Evolutionary conservation across 1,284 basidiomycete species (phyloP).

Genomic region (Cutaneotrichosporon curvatum): DNA sequence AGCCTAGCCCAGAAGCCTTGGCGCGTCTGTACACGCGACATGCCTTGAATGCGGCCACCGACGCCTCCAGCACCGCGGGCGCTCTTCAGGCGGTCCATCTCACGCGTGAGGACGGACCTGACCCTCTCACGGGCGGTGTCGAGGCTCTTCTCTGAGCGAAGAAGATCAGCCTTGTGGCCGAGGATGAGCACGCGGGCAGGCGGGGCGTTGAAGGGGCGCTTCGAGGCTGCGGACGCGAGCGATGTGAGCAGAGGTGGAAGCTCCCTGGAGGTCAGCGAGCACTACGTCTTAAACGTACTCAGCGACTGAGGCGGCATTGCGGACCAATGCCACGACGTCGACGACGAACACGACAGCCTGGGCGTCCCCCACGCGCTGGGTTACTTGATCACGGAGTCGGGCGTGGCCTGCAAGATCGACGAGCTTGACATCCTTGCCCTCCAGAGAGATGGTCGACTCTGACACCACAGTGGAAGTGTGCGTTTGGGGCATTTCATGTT

Average conservation of each 20-base stretch:
- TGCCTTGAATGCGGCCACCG: slow-evolving; percentile 41
- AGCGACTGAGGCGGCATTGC: slow-evolving; percentile 36
- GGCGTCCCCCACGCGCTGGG: slow-evolving; percentile 25
- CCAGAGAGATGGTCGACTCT: slow-evolving; percentile 26
- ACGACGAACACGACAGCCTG: slow-evolving; percentile 41
- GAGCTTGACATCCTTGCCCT: slow-evolving; percentile 26
- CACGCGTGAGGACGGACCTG: slow-evolving; percentile 36
- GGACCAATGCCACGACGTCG: slow-evolving; percentile 34
- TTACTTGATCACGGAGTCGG: slow-evolving; percentile 36
- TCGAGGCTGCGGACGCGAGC: slow-evolving; percentile 22
- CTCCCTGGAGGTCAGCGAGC: slow-evolving; percentile 22
- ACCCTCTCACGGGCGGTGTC: slow-evolving; percentile 32
- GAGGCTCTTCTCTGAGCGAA: slow-evolving; percentile 22
- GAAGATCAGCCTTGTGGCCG: slow-evolving; percentile 42
- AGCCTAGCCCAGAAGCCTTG: slow-evolving; percentile 22
- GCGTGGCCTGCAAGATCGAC: slow-evolving; percentile 46
- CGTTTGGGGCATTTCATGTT: slow-evolving; percentile 31
- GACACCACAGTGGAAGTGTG: slow-evolving; percentile 38
- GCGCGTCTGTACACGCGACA: slow-evolving; percentile 28
- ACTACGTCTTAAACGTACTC: slow-evolving; percentile 31
- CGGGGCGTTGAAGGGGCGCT: slow-evolving; percentile 16
- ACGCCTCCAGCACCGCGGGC: slow-evolving; percentile 22
- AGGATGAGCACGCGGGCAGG: slow-evolving; percentile 37
- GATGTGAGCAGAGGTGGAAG: slow-evolving; percentile 37
- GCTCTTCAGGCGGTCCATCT: slow-evolving; percentile 43